phyloP scores from a whole-genome alignment of 192 early-diverging fungal genomes.

The Neocallimastix lanati region DNA sequence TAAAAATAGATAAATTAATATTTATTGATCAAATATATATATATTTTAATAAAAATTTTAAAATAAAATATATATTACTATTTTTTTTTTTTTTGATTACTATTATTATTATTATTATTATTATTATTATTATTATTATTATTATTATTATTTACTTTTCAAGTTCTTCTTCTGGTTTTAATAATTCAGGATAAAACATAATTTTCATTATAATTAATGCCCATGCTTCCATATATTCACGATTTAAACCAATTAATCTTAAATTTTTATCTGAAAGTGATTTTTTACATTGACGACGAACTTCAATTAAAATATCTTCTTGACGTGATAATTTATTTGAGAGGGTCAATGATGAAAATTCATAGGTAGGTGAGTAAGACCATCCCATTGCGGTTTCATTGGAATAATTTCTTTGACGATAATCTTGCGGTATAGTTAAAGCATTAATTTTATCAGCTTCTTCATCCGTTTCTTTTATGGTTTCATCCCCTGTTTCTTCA shows the following conservation, averaged over 20 bases:
- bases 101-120: no score
- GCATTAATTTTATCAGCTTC: neutral
- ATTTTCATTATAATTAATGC: conserved; percentile 31
- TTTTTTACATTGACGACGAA: conserved; percentile 13
- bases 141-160: neutral
- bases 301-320: conserved; percentile 10
- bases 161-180: neutral
- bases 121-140: no score
- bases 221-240: conserved; percentile 34
- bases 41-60: no score
- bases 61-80: no score
- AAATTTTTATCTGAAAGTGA: conserved; percentile 26
- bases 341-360: conserved; percentile 2
- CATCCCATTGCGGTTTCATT: neutral
- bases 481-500: neutral
- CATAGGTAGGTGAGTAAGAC: neutral
- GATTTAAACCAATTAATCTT: conserved; percentile 41
- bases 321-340: neutral
- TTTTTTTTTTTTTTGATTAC: no score
- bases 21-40: no score
- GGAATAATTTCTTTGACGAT: neutral
- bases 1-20: no score
- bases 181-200: conserved; percentile 32
- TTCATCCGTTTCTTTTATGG: neutral
- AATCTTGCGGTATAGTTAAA: conserved; percentile 1